These are phyloP conservation scores for Hippophae tibetana DNA, from an alignment of 306 rosid genomes.

Conservation along the genomic window DNA sequence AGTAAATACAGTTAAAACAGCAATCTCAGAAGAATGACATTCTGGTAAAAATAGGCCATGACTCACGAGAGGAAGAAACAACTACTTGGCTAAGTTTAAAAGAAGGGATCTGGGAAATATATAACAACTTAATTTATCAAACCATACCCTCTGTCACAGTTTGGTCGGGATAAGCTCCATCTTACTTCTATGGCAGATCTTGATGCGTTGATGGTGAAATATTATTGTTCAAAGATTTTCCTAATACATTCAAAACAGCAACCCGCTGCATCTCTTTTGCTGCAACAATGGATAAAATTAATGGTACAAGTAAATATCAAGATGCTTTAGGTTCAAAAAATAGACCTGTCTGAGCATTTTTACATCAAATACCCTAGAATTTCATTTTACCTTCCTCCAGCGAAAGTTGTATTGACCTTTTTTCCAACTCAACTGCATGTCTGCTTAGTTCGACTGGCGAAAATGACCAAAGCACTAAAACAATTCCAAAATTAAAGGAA, in stretches of 20 bases:
- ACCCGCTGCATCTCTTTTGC: conserved; percentile 83
- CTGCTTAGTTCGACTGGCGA: conserved; percentile 76
- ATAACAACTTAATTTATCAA: too few species aligned
- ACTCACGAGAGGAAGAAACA: too few species aligned
- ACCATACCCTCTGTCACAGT: too few species aligned
- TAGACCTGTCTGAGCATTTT: too few species aligned
- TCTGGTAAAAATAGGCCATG: too few species aligned
- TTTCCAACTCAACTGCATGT: conserved; percentile 91
- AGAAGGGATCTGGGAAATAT: too few species aligned
- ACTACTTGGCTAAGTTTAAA: too few species aligned
- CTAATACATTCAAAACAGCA: conserved; percentile 51
- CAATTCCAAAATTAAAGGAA: conserved; percentile 25
- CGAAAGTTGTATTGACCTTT: conserved; percentile 92
- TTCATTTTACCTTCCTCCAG: conserved; percentile 75
- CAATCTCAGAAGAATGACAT: too few species aligned
- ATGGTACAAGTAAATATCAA: too few species aligned
- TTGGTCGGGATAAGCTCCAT: not conserved
- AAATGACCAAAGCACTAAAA: conserved; percentile 63
- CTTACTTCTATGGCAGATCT: conserved; percentile 29
- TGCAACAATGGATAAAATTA: conserved; percentile 14
- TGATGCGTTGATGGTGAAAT: conserved; percentile 42
- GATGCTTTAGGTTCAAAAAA: too few species aligned
- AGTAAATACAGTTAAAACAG: too few species aligned
- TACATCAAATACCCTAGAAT: not conserved
- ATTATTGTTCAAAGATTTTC: conserved; percentile 40